Percentiles rank a stretch among this genome's conserved stretches.
phyloP scores from a whole-genome alignment of 1,284 basidiomycete species.

The Apiotrichum gracile region DNA sequence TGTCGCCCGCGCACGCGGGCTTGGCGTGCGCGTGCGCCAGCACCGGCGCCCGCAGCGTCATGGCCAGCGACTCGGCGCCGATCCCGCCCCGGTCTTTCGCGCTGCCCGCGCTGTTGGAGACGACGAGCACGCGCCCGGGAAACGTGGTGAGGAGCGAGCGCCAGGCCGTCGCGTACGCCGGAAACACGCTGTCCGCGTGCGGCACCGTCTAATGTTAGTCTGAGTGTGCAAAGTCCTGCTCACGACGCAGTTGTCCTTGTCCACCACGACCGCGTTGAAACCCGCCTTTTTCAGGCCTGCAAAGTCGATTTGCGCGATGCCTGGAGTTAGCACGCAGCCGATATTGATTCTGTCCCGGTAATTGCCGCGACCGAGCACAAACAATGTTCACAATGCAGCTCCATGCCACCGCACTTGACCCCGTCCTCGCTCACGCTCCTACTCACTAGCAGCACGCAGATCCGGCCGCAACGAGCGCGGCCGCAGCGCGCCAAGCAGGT shows the following conservation, averaged over 20 bases:
- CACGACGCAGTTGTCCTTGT: slow-evolving; percentile 96
- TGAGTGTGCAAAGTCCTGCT: not conserved
- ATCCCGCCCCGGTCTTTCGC: slow-evolving; percentile 68
- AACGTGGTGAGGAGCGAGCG: slow-evolving; percentile 64
- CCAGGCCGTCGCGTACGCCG: slow-evolving; percentile 76
- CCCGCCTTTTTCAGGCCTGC: slow-evolving; percentile 65
- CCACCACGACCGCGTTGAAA: slow-evolving; percentile 81
- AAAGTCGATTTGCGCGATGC: slow-evolving; percentile 85
- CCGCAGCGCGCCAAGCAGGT: slow-evolving; percentile 65
- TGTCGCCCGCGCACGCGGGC: slow-evolving; percentile 66
- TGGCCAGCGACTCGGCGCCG: slow-evolving; percentile 77
- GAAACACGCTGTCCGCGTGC: slow-evolving; percentile 63
- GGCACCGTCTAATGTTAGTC: slow-evolving; percentile 62
- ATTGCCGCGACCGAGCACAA: too few species aligned
- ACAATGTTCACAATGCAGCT: too few species aligned
- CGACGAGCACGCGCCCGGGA: slow-evolving; percentile 76
- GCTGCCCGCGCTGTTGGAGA: slow-evolving; percentile 90
- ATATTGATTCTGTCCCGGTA: too few species aligned
- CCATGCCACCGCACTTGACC: not conserved
- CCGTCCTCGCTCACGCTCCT: not conserved
- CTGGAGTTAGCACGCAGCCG: slow-evolving; percentile 48
- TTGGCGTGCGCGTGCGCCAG: slow-evolving; percentile 71
- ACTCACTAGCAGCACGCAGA: slow-evolving; percentile 64
- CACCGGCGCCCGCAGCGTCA: slow-evolving; percentile 72
- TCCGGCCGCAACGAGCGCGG: slow-evolving; percentile 69